phyloP scores from a whole-genome alignment of 2,329 filamentous ascomycete genomes.

The Botryotinia narcissicola region DNA sequence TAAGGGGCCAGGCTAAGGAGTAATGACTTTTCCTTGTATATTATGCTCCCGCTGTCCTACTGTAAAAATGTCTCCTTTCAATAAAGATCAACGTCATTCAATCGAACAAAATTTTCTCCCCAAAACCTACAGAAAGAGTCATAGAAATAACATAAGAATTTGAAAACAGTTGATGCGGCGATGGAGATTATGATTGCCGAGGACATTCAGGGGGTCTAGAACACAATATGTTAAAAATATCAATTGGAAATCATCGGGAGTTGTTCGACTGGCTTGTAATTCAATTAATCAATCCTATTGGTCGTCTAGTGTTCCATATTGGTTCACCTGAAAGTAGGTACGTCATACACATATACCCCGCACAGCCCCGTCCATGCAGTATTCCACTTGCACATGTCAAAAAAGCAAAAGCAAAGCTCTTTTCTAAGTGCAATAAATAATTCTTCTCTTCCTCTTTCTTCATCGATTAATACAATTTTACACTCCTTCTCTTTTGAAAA shows the following conservation, averaged over 20 bases:
- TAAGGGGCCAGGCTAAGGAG: background rate
- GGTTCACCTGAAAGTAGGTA: background rate
- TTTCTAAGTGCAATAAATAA: background rate
- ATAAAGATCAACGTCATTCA: background rate
- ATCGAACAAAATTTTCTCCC: too few species aligned
- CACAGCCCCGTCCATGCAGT: background rate
- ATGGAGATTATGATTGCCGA: background rate
- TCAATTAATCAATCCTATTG: background rate
- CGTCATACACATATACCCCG: background rate
- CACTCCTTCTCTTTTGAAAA: background rate
- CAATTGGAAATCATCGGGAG: background rate
- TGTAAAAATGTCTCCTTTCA: background rate
- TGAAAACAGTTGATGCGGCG: background rate
- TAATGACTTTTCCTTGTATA: background rate
- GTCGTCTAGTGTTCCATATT: background rate
- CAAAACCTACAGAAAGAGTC: background rate
- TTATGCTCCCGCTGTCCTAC: background rate
- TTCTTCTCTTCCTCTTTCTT: too few species aligned
- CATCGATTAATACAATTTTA: background rate
- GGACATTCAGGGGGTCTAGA: background rate
- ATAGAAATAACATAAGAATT: background rate
- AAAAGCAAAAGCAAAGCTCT: background rate
- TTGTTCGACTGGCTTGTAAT: background rate
- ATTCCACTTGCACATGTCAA: slow-evolving; percentile 11
- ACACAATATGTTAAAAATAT: background rate